Conservation (phyloP, 805 yeast species). For the Yamadazyma sp. region DNA sequence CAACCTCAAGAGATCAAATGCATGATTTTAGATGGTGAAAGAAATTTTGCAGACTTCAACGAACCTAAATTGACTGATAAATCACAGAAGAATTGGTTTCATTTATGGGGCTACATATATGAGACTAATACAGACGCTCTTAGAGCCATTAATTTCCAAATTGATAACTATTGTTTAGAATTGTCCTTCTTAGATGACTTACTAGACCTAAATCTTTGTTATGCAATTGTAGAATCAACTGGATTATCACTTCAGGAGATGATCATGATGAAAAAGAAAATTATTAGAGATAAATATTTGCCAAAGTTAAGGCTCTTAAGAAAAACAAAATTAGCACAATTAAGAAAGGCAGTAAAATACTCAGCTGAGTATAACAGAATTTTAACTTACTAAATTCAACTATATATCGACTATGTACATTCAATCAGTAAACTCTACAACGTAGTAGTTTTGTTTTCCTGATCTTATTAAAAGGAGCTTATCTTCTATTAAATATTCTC, state of each 20-base stretch:
- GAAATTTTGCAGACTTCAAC: conserved; percentile 6
- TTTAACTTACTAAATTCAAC: conserved; percentile 9
- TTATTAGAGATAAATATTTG: conserved; percentile 9
- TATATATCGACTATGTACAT: background rate
- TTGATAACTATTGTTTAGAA: conserved; percentile 13
- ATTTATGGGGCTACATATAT: conserved; percentile 15
- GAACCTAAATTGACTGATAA: background rate
- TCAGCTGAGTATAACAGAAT: conserved; percentile 10
- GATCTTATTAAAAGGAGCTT: conserved; percentile 62
- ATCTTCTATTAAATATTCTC: conserved; percentile 53
- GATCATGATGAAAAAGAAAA: conserved; percentile 8
- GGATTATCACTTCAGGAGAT: conserved; percentile 6
- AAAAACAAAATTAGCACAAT: conserved; percentile 2
- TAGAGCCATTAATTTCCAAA: conserved; percentile 12
- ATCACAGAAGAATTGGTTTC: conserved; percentile 13
- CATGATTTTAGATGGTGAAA: conserved; percentile 9
- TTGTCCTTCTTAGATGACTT: conserved; percentile 11
- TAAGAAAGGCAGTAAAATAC: conserved; percentile 7
- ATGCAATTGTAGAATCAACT: conserved; percentile 3
- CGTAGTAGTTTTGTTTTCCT: conserved; percentile 69
- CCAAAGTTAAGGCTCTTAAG: conserved; percentile 6
- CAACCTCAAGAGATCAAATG: conserved; percentile 10
- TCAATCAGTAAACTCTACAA: conserved; percentile 39
- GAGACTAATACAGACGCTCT: conserved; percentile 12
- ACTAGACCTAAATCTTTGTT: conserved; percentile 6